phyloP scores from a whole-genome alignment of 768 basidiomycete genomes.

The Mycena olivaceomarginata region DNA sequence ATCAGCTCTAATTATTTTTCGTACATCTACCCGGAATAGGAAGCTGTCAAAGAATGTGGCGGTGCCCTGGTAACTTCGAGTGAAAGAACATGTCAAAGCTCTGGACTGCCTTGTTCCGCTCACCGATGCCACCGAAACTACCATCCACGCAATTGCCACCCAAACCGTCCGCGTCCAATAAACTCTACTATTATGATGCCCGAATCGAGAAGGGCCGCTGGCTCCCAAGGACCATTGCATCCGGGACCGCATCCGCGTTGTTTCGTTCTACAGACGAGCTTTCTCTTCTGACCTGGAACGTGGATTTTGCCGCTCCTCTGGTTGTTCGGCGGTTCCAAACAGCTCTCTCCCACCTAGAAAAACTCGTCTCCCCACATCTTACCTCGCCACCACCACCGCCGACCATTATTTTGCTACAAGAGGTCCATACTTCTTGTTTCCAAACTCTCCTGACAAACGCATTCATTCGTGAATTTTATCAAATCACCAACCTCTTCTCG shows the following conservation, averaged over 20 bases:
- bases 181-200: constrained; percentile 10
- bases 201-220: background rate
- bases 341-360: constrained; percentile 60
- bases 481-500: constrained; percentile 61
- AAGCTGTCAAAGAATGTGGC: background rate
- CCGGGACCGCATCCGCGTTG: background rate
- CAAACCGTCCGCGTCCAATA: background rate
- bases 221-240: background rate
- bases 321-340: constrained; percentile 56
- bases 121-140: background rate
- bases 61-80: background rate
- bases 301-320: constrained; percentile 60
- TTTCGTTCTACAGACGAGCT: background rate
- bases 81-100: background rate
- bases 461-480: constrained; percentile 67
- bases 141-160: background rate
- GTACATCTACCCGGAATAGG: background rate
- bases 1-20: background rate
- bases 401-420: constrained; percentile 69
- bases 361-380: constrained; percentile 45
- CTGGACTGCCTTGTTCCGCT: constrained; percentile 1
- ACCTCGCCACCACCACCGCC: constrained; percentile 54
- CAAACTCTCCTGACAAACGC: constrained; percentile 58
- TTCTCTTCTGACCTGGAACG: constrained; percentile 68
- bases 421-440: constrained; percentile 61